These are phyloP conservation scores for Calycina marina DNA, from an alignment of 2,329 filamentous ascomycete species.

Conservation along the genomic window DNA sequence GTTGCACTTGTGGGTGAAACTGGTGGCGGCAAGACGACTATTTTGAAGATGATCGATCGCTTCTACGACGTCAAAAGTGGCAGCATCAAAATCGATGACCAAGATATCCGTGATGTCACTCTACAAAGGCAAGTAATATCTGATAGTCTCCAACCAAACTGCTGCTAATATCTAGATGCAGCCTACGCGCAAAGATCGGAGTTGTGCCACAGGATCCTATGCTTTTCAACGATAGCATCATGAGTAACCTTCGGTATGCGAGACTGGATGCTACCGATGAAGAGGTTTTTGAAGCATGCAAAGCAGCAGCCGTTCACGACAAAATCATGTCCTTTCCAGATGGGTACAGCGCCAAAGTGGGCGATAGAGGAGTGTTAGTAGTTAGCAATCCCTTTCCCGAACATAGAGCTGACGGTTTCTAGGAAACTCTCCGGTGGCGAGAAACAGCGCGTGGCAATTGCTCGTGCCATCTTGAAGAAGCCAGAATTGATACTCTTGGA, in stretches of 20 bases:
- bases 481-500: conserved; percentile 87
- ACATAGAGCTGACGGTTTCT: too few relatives aligned
- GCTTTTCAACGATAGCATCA: conserved; percentile 37
- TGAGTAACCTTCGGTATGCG: conserved; percentile 22
- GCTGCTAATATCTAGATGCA: too few relatives aligned
- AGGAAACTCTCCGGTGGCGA: conserved; percentile 80
- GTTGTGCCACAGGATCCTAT: conserved; percentile 44
- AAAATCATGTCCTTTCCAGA: conserved; percentile 39
- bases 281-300: conserved; percentile 32
- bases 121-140: conserved; percentile 34
- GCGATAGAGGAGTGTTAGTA: conserved; percentile 35
- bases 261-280: conserved; percentile 16
- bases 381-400: too few relatives aligned
- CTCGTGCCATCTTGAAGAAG: conserved; percentile 79
- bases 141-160: too few relatives aligned
- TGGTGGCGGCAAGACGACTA: conserved; percentile 29
- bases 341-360: conserved; percentile 37
- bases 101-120: conserved; percentile 23
- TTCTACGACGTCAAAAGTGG: conserved; percentile 31
- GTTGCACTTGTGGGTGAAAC: conserved; percentile 32
- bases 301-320: conserved; percentile 41
- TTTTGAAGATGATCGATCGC: conserved; percentile 29
- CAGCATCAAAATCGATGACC: conserved; percentile 24
- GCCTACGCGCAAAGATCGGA: conserved; percentile 30
- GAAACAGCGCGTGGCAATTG: conserved; percentile 76